Conservation (phyloP, 495 filamentous ascomycete species). For the Symbiotaphrina buchneri region DNA sequence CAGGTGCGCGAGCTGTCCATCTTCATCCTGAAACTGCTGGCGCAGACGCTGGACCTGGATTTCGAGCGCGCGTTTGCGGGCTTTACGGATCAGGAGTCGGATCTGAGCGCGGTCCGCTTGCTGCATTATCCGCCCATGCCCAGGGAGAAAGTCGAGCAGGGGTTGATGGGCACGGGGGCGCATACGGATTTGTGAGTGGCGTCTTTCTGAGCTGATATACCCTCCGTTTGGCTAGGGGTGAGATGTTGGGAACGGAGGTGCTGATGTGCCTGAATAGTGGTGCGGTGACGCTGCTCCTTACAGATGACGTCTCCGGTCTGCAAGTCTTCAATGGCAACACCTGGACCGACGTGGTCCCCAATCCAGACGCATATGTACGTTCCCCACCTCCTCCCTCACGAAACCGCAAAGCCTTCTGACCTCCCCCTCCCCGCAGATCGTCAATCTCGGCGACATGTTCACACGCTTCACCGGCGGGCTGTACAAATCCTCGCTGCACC, state of each 20-base stretch:
- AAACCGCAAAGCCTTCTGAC: too few species aligned
- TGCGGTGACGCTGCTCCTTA: slow-evolving; percentile 16
- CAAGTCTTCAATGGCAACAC: slow-evolving; percentile 12
- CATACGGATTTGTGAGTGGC: slow-evolving; percentile 22
- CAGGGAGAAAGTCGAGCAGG: too few species aligned
- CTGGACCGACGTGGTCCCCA: slow-evolving; percentile 13
- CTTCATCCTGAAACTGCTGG: slow-evolving; percentile 9
- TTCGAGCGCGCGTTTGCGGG: too few species aligned
- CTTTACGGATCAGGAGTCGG: too few species aligned
- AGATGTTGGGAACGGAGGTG: too few species aligned
- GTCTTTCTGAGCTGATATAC: too few species aligned
- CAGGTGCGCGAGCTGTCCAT: slow-evolving; percentile 5
- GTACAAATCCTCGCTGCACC: slow-evolving; percentile 16
- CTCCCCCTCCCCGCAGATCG: too few species aligned
- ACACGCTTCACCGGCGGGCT: slow-evolving; percentile 9
- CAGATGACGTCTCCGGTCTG: slow-evolving; percentile 13
- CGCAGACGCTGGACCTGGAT: slow-evolving; percentile 7
- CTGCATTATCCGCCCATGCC: slow-evolving; percentile 16
- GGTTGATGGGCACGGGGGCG: too few species aligned
- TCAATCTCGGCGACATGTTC: slow-evolving; percentile 17
- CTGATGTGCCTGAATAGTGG: too few species aligned
- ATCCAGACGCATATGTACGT: slow-evolving; percentile 12
- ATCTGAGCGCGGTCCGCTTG: slow-evolving; percentile 11
- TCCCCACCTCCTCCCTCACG: too few species aligned
- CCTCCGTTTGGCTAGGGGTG: too few species aligned